phyloP scores from a whole-genome alignment of 1,139 yeast genomes.

The Eremothecium gossypii region DNA sequence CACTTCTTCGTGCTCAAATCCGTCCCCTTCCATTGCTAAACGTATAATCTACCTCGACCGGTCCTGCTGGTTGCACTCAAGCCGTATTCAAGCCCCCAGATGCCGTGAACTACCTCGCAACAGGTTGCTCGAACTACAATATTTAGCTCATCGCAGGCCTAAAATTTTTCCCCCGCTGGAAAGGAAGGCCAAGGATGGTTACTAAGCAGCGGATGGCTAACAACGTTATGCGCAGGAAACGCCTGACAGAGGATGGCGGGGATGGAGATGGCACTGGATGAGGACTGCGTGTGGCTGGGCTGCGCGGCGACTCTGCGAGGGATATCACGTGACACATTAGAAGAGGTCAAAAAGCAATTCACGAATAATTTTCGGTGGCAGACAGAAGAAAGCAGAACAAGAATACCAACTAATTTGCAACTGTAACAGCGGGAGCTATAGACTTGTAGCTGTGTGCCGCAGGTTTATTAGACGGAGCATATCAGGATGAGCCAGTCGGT shows the following conservation, averaged over 20 bases:
- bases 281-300: no score
- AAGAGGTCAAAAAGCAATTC: no score
- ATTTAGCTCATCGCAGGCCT: conserved; percentile 8
- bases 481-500: conserved; percentile 11
- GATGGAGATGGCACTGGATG: no score
- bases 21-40: conserved; percentile 1
- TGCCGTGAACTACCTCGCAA: neutral
- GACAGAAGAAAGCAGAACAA: conserved; percentile 1
- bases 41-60: neutral
- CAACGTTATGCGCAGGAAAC: no score
- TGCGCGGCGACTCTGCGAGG: no score
- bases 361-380: no score
- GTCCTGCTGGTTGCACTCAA: neutral
- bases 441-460: no score
- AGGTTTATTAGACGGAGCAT: no score
- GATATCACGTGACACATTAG: no score
- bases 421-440: neutral
- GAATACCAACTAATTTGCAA: conserved; percentile 1
- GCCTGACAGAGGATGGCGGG: no score
- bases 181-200: neutral
- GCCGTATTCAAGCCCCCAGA: neutral
- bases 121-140: neutral
- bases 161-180: conserved; percentile 3
- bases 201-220: no score
- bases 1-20: conserved; percentile 6